phyloP scores from a whole-genome alignment of 495 filamentous ascomycete genomes.

The Apiosordaria backusii region DNA sequence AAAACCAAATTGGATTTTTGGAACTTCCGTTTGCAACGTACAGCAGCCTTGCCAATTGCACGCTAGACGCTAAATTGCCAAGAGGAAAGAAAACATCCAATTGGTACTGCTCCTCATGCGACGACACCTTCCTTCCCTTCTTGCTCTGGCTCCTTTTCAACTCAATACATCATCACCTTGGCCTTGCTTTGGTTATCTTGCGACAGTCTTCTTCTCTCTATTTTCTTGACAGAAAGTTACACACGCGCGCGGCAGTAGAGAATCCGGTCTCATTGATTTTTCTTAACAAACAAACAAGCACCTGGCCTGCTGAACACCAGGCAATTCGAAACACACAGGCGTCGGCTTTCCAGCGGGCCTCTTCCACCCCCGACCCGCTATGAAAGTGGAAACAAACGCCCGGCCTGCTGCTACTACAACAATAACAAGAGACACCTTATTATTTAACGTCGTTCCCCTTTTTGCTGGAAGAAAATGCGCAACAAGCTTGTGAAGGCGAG shows the following conservation, averaged over 20 bases:
- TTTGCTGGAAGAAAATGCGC: conserved; percentile 35
- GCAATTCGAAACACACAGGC: conserved; percentile 7
- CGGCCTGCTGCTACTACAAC: neutral
- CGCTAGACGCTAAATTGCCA: neutral
- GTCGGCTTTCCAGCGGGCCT: conserved; percentile 5
- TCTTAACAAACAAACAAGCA: neutral
- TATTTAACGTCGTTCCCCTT: neutral
- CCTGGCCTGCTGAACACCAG: neutral
- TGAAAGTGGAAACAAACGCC: conserved; percentile 8
- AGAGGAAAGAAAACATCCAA: neutral
- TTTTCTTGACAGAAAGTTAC: neutral
- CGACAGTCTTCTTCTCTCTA: neutral
- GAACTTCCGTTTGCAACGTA: too few species aligned
- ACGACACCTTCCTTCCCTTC: neutral
- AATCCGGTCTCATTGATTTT: neutral
- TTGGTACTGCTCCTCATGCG: neutral
- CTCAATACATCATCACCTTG: neutral
- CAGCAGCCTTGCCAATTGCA: neutral
- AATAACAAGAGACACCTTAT: neutral
- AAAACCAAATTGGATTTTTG: too few species aligned
- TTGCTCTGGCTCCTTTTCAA: neutral
- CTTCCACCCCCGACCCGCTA: neutral
- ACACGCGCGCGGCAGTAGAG: neutral
- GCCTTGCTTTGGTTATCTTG: neutral
- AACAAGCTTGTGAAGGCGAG: conserved; percentile 38